phyloP scores from a whole-genome alignment of 805 yeast species.

The Yarrowia alimentaria region DNA sequence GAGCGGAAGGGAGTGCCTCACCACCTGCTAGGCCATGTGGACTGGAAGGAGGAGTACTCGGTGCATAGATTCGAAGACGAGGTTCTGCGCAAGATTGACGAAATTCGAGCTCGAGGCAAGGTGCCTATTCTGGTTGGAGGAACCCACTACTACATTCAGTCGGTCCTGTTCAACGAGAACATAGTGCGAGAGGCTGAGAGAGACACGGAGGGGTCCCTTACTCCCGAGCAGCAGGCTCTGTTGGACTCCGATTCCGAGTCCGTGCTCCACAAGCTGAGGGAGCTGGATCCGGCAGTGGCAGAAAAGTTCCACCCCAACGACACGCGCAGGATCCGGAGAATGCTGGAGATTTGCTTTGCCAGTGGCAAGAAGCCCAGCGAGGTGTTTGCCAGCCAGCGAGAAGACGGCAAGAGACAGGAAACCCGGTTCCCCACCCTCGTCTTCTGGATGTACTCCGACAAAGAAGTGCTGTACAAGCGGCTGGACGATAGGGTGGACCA shows the following conservation, averaged over 20 bases:
- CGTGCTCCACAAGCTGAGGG: background rate
- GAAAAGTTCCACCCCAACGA: slow-evolving; percentile 91
- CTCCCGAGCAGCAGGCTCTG: slow-evolving; percentile 43
- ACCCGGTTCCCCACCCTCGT: slow-evolving; percentile 51
- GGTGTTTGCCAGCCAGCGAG: slow-evolving; percentile 64
- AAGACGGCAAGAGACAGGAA: slow-evolving; percentile 49
- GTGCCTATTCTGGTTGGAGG: slow-evolving; percentile 92
- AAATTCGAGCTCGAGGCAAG: slow-evolving; percentile 65
- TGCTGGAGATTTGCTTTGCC: slow-evolving; percentile 70
- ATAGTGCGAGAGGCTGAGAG: slow-evolving; percentile 33
- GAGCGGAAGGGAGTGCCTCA: slow-evolving; percentile 78
- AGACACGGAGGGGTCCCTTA: slow-evolving; percentile 31
- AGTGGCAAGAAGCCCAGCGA: slow-evolving; percentile 71
- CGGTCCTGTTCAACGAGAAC: slow-evolving; percentile 67
- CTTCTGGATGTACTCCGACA: slow-evolving; percentile 79
- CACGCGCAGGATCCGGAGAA: slow-evolving; percentile 69
- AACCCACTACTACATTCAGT: slow-evolving; percentile 88
- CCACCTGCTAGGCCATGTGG: slow-evolving; percentile 81
- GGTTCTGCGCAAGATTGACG: slow-evolving; percentile 58
- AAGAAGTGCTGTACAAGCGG: slow-evolving; percentile 55
- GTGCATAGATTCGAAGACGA: slow-evolving; percentile 76
- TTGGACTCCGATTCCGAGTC: slow-evolving; percentile 47
- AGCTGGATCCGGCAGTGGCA: slow-evolving; percentile 68
- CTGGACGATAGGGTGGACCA: slow-evolving; percentile 77
- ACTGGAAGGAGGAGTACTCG: slow-evolving; percentile 77